A percentile compares a stretch with the other conserved stretches of the same genome.
Conservation (phyloP, 768 basidiomycete genomes). For the Kwoniella dejecticola region DNA sequence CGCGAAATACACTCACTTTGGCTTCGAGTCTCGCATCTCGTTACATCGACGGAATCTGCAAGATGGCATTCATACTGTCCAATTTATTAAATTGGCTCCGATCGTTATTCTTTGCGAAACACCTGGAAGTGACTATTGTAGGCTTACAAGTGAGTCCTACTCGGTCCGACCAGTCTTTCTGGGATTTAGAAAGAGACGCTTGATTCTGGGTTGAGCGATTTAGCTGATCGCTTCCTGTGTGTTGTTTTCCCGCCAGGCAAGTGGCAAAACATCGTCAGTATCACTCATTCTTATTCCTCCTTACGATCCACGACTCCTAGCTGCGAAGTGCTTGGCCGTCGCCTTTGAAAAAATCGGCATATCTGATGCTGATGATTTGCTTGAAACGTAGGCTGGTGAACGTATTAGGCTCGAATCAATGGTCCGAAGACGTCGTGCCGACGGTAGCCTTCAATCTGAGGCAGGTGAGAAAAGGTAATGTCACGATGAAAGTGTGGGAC, state of each 20-base stretch:
- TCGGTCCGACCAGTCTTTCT: too few species aligned
- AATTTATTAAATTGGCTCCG: constrained; percentile 65
- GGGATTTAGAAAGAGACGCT: too few species aligned
- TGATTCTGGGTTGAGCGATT: too few species aligned
- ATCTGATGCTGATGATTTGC: neutral
- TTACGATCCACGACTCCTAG: neutral
- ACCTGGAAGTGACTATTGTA: constrained; percentile 87
- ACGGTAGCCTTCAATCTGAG: constrained; percentile 92
- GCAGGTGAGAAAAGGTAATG: constrained; percentile 83
- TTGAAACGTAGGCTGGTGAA: constrained; percentile 65
- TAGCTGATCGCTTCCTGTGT: too few species aligned
- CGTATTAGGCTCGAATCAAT: constrained; percentile 77
- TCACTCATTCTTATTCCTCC: neutral
- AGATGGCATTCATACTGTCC: constrained; percentile 60
- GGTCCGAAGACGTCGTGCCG: constrained; percentile 95
- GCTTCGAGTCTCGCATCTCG: too few species aligned
- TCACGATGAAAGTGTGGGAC: constrained; percentile 93
- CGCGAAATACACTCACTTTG: too few species aligned
- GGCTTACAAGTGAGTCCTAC: constrained; percentile 72
- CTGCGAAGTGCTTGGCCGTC: too few species aligned
- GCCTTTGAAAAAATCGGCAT: too few species aligned
- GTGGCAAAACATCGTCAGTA: constrained; percentile 80
- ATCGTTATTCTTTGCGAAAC: constrained; percentile 79
- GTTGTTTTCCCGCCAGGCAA: constrained; percentile 63
- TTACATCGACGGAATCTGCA: neutral